A percentile compares a stretch with the other conserved stretches of the same genome.
phyloP scores from a whole-genome alignment of 2,329 filamentous ascomycete species.

The Calonectria montana region DNA sequence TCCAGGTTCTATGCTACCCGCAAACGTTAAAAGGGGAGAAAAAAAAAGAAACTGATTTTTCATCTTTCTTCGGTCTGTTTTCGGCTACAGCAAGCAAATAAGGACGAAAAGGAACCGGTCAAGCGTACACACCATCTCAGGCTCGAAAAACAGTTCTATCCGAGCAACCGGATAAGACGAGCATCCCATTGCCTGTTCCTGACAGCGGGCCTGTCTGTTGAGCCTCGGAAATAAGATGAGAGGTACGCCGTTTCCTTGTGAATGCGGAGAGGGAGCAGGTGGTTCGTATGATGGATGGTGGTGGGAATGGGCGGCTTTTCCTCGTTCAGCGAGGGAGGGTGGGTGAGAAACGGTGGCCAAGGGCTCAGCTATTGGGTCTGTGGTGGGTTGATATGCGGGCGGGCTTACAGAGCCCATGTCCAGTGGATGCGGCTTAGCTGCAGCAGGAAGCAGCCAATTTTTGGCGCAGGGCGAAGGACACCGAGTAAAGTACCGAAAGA shows the following conservation, averaged over 20 bases:
- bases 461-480: not conserved
- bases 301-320: not conserved
- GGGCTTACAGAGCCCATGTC: not conserved
- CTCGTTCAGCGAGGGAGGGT: constrained; percentile 13
- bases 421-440: not conserved
- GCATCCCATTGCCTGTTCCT: constrained; percentile 12
- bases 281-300: constrained; percentile 17
- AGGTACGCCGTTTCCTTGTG: constrained; percentile 14
- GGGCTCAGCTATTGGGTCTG: not conserved
- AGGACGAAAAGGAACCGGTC: not conserved
- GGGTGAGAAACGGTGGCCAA: constrained; percentile 11
- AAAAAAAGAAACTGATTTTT: not conserved
- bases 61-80: not conserved
- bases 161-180: not conserved
- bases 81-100: not conserved
- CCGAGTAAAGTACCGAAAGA: constrained; percentile 14
- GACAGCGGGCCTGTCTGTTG: not conserved
- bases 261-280: constrained; percentile 18
- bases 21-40: no score
- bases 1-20: constrained; percentile 16
- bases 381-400: not conserved
- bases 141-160: not conserved
- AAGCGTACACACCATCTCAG: not conserved
- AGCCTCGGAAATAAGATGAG: constrained; percentile 19
- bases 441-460: not conserved